These are phyloP conservation scores for Amphirosellinia nigrospora DNA, from an alignment of 495 filamentous ascomycete genomes.

Conservation along the genomic window DNA sequence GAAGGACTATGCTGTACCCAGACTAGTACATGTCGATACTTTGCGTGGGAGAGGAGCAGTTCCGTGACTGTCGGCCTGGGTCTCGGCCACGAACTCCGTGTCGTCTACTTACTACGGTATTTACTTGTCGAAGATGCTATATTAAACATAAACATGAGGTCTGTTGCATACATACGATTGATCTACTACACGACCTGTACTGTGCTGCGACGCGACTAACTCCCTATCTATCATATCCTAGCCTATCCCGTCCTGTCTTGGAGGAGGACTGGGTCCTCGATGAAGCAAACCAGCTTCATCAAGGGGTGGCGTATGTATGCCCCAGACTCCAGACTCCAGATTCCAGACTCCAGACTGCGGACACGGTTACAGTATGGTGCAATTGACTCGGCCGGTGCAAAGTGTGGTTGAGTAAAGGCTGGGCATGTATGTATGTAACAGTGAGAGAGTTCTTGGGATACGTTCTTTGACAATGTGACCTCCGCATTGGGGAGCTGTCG, in stretches of 20 bases:
- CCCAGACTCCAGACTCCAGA: neutral
- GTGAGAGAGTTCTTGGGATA: conserved; percentile 6
- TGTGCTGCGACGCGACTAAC: conserved; percentile 5
- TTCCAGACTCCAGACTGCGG: conserved; percentile 3
- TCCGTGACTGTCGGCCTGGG: neutral
- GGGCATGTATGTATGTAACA: conserved; percentile 15
- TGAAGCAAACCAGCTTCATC: conserved; percentile 13
- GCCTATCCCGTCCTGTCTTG: conserved; percentile 4
- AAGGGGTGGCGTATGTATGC: conserved; percentile 15
- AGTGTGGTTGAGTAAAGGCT: neutral
- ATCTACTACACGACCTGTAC: conserved; percentile 9
- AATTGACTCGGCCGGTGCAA: conserved; percentile 12
- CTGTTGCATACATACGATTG: conserved; percentile 12
- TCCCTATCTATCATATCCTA: too few species aligned
- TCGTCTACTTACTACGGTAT: conserved; percentile 7
- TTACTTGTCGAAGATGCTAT: conserved; percentile 15
- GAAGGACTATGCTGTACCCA: conserved; percentile 8
- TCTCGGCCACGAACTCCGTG: neutral
- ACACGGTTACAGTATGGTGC: conserved; percentile 12
- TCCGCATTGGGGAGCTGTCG: conserved; percentile 26
- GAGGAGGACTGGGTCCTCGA: neutral
- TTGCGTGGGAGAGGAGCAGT: neutral
- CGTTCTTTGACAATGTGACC: conserved; percentile 20
- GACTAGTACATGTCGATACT: conserved; percentile 11
- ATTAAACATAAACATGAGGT: conserved; percentile 14